These are phyloP conservation scores for Simplicillium aogashimaense DNA, from an alignment of 2,329 filamentous ascomycete species.

Conservation along the genomic window DNA sequence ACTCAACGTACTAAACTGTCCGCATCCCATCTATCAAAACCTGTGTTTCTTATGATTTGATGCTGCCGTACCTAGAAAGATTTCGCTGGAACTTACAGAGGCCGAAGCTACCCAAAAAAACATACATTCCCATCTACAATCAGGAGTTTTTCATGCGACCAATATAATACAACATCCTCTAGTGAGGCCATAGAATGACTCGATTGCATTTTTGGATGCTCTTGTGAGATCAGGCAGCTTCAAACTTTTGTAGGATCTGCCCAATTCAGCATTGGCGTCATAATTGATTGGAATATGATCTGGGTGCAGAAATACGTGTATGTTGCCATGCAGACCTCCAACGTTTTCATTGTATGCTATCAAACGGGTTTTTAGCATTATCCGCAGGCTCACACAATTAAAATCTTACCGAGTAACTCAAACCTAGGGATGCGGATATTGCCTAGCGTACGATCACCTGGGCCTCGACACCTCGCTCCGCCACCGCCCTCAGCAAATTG, in stretches of 20 bases:
- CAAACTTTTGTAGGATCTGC: slow-evolving; percentile 44
- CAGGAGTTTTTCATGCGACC: slow-evolving; percentile 89
- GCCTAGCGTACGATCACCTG: slow-evolving; percentile 92
- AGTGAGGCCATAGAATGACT: slow-evolving; percentile 70
- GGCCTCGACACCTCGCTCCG: slow-evolving; percentile 73
- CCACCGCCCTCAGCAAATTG: slow-evolving; percentile 70
- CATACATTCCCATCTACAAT: slow-evolving; percentile 68
- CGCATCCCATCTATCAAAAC: slow-evolving; percentile 82
- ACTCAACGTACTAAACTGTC: slow-evolving; percentile 44
- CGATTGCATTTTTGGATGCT: slow-evolving; percentile 62
- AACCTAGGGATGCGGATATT: slow-evolving; percentile 68
- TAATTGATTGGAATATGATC: slow-evolving; percentile 73
- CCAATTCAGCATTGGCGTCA: slow-evolving; percentile 57
- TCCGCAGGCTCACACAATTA: neutral
- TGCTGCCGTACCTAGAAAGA: fast-evolving
- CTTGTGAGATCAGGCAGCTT: slow-evolving; percentile 48
- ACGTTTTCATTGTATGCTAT: slow-evolving; percentile 66
- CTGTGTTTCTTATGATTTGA: slow-evolving; percentile 20
- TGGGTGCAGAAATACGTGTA: slow-evolving; percentile 81
- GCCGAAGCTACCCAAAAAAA: slow-evolving; percentile 88
- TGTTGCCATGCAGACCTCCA: slow-evolving; percentile 75
- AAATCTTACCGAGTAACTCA: slow-evolving; percentile 34
- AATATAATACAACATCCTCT: slow-evolving; percentile 76
- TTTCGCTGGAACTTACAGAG: slow-evolving; percentile 43
- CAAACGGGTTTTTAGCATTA: slow-evolving; percentile 17